A percentile compares a stretch with the other conserved stretches of the same genome.
phyloP scores from a whole-genome alignment of 768 basidiomycete genomes.

The Clavulina sp. region DNA sequence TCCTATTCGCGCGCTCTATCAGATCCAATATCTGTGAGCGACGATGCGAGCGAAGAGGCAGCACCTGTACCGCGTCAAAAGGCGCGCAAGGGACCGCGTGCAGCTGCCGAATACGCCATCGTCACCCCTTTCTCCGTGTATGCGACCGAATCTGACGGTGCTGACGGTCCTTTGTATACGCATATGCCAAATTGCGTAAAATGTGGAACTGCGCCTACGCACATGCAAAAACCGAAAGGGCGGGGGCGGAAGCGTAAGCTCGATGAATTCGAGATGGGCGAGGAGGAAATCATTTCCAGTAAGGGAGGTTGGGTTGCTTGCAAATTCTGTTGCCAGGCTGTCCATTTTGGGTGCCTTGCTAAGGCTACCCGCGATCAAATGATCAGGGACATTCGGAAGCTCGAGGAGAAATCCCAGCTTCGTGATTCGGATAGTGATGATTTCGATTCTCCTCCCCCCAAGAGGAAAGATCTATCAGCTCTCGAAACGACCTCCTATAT shows the following conservation, averaged over 20 bases:
- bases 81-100: not conserved
- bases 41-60: not conserved
- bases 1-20: not conserved
- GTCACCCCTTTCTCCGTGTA: conserved; percentile 26
- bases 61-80: not conserved
- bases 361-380: conserved; percentile 53
- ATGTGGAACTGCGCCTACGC: conserved; percentile 43
- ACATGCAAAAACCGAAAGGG: conserved; percentile 25
- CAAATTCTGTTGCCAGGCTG: conserved; percentile 56
- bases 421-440: conserved; percentile 8
- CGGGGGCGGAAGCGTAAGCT: conserved; percentile 27
- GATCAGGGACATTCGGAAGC: conserved; percentile 34
- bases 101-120: conserved; percentile 22
- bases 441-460: conserved; percentile 20
- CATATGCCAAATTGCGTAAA: conserved; percentile 58
- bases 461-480: conserved; percentile 29
- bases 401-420: conserved; percentile 18
- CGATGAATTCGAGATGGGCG: conserved; percentile 38
- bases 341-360: conserved; percentile 64
- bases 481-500: conserved; percentile 62
- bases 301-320: conserved; percentile 78
- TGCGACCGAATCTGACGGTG: conserved; percentile 27
- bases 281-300: conserved; percentile 29
- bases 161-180: conserved; percentile 28
- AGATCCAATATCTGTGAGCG: not conserved